Conservation (phyloP, 306 rosid species). For the Potentilla sterilis region DNA sequence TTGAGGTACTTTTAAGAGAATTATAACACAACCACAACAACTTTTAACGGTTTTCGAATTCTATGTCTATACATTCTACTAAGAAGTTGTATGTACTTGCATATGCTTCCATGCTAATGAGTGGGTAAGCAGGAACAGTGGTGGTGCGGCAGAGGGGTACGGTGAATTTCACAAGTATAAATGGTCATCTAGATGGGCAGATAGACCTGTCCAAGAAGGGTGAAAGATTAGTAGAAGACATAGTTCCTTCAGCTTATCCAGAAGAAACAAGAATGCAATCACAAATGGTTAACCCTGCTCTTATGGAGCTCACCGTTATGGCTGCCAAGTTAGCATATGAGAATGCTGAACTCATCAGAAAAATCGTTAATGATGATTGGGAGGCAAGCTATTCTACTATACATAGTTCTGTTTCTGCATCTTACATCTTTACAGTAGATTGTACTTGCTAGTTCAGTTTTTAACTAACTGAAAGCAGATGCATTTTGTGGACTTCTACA, state of each 20-base stretch:
- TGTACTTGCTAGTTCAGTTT: slow-evolving; percentile 13
- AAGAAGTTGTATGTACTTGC: not conserved
- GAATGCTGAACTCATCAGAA: slow-evolving; percentile 48
- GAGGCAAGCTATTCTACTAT: slow-evolving; percentile 42
- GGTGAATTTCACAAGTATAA: slow-evolving; percentile 53
- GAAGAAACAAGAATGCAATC: slow-evolving; percentile 19
- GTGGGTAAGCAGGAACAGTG: slow-evolving; percentile 44
- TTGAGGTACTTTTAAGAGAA: not conserved
- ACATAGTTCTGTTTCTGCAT: not conserved
- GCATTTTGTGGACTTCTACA: slow-evolving; percentile 69
- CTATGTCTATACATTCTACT: not conserved
- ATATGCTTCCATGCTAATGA: slow-evolving; percentile 3
- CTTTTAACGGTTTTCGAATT: not conserved
- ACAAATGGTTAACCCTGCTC: slow-evolving; percentile 38
- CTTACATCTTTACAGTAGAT: not conserved
- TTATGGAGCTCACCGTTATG: slow-evolving; percentile 69
- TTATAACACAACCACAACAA: not conserved
- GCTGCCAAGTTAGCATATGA: slow-evolving; percentile 77
- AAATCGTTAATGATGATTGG: slow-evolving; percentile 50
- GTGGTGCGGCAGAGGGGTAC: slow-evolving; percentile 56
- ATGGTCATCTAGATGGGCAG: slow-evolving; percentile 60
- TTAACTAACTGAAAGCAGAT: slow-evolving; percentile 39
- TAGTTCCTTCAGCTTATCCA: slow-evolving; percentile 14
- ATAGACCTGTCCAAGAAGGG: slow-evolving; percentile 34
- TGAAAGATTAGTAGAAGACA: slow-evolving; percentile 25